Conservation (phyloP, 2,329 filamentous ascomycete species). For the Ophiostoma sp. region DNA sequence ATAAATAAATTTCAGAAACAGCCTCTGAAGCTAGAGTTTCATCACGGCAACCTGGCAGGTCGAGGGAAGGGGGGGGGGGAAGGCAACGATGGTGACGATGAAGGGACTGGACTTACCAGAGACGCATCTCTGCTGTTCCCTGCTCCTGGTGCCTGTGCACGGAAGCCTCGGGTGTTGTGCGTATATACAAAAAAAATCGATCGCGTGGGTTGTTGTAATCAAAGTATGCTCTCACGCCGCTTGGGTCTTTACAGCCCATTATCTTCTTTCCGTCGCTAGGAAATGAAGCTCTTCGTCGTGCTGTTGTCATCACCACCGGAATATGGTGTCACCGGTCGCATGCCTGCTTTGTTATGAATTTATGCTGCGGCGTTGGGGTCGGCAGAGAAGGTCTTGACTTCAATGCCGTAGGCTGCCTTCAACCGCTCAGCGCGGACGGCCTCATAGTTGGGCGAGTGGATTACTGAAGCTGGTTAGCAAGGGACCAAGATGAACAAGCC, state of each 20-base stretch:
- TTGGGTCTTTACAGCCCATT: neutral
- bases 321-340: neutral
- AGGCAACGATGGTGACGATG: neutral
- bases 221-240: constrained; percentile 11
- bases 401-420: constrained; percentile 81
- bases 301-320: neutral
- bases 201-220: constrained; percentile 3
- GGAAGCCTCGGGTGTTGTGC: constrained; percentile 8
- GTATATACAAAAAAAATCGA: constrained; percentile 21
- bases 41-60: constrained; percentile 20
- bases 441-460: constrained; percentile 74
- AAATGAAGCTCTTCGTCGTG: constrained; percentile 3
- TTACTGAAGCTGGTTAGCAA: constrained; percentile 42
- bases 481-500: neutral
- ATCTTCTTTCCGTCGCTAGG: neutral
- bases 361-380: constrained; percentile 33
- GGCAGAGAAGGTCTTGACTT: constrained; percentile 63
- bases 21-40: constrained; percentile 26
- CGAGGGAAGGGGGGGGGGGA: neutral
- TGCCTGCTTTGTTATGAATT: neutral
- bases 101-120: constrained; percentile 12
- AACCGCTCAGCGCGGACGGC: constrained; percentile 76
- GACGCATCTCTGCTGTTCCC: neutral
- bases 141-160: neutral
- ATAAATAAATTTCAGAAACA: constrained; percentile 25